Percentiles rank a stretch among this genome's conserved stretches.
Conservation (phyloP, 2,329 filamentous ascomycete species). For the Ophiostoma montium region DNA sequence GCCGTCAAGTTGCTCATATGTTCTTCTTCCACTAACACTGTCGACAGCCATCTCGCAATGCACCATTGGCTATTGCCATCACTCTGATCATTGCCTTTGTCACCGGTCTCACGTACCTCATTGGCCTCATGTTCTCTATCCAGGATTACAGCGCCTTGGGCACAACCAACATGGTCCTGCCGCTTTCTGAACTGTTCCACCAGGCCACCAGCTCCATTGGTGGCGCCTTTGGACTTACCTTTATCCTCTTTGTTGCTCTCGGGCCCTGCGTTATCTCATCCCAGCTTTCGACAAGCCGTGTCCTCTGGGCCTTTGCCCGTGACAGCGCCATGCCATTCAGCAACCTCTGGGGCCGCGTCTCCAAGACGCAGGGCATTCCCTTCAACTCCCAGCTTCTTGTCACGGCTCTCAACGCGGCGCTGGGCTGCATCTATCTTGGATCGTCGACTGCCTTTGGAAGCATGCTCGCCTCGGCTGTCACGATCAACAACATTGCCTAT, state of each 20-base stretch:
- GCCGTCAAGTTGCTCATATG: not conserved
- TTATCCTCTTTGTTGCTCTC: not conserved
- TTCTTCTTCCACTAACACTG: not conserved
- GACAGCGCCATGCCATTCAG: not conserved
- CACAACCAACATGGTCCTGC: not conserved
- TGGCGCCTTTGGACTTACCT: not conserved
- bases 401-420: not conserved
- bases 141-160: not conserved
- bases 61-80: not conserved
- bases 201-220: not conserved
- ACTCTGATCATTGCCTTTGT: not conserved
- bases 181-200: not conserved
- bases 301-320: not conserved
- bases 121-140: not conserved
- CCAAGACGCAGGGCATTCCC: not conserved
- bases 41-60: not conserved
- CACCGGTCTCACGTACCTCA: not conserved
- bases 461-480: not conserved
- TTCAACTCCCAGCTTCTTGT: not conserved
- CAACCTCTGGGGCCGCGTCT: not conserved
- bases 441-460: not conserved
- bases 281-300: not conserved
- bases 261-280: not conserved
- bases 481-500: not conserved
- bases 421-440: not conserved